Conservation (phyloP, 2,329 filamentous ascomycete genomes). For the Plectosphaerella plurivora region DNA sequence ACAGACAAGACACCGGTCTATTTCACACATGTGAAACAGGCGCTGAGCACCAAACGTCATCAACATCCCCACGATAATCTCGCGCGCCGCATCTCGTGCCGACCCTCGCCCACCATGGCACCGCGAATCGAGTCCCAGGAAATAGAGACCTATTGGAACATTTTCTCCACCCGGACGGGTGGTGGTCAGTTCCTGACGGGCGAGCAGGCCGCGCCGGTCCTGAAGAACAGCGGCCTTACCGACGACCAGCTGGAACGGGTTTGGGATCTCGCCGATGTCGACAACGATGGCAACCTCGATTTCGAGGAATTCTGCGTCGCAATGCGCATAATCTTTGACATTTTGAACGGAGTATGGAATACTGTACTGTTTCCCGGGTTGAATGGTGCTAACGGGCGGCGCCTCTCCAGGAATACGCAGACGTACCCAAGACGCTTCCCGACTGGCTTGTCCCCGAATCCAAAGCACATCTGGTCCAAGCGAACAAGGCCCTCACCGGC, state of each 20-base stretch:
- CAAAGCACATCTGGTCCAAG: constrained; percentile 86
- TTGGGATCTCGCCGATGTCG: constrained; percentile 96
- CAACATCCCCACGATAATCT: background rate
- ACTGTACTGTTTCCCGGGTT: background rate
- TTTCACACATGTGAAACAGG: background rate
- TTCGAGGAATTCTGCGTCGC: constrained; percentile 99
- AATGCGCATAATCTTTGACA: constrained; percentile 96
- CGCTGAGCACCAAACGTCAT: background rate
- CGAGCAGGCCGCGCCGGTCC: constrained; percentile 57
- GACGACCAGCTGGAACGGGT: constrained; percentile 87
- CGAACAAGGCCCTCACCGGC: constrained; percentile 72
- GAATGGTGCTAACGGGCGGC: constrained; percentile 3
- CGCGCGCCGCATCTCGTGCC: background rate
- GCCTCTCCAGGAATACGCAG: constrained; percentile 67
- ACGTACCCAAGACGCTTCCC: constrained; percentile 80
- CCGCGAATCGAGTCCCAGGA: constrained; percentile 59
- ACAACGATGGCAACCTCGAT: constrained; percentile 94
- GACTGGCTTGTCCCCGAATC: constrained; percentile 98
- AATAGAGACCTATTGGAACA: constrained; percentile 64
- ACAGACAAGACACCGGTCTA: background rate
- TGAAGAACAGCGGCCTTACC: constrained; percentile 59
- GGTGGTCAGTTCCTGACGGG: constrained; percentile 56
- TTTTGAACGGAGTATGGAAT: constrained; percentile 79
- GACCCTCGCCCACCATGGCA: constrained; percentile 36
- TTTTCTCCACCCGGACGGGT: constrained; percentile 55